phyloP scores from a whole-genome alignment of 306 rosid genomes.

The Sechiopsis laciniata region DNA sequence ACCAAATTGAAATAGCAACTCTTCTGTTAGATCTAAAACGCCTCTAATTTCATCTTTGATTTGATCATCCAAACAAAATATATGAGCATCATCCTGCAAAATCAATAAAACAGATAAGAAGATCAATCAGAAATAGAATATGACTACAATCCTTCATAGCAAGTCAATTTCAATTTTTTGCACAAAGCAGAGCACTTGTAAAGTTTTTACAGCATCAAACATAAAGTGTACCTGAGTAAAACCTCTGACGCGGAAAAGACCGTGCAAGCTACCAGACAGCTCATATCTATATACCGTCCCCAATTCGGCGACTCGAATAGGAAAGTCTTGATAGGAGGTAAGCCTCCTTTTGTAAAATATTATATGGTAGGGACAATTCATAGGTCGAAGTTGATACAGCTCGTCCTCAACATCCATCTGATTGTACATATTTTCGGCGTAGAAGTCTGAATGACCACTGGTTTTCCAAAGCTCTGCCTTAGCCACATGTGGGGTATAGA shows the following conservation, averaged over 20 bases:
- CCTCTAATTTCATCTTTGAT: slow-evolving; percentile 87
- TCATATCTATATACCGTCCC: slow-evolving; percentile 97
- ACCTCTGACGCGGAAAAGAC: slow-evolving; percentile 95
- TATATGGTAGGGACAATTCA: slow-evolving; percentile 98
- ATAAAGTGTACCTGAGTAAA: slow-evolving; percentile 65
- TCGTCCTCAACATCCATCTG: slow-evolving; percentile 89
- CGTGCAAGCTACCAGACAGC: slow-evolving; percentile 91
- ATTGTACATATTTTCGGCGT: slow-evolving; percentile 85
- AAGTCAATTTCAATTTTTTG: neutral
- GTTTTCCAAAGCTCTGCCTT: slow-evolving; percentile 96
- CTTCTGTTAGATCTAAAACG: slow-evolving; percentile 88
- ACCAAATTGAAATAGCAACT: slow-evolving; percentile 71
- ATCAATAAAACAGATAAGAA: slow-evolving; percentile 19
- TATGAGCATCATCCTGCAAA: slow-evolving; percentile 96
- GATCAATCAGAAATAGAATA: too few species aligned
- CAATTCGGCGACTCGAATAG: slow-evolving; percentile 81
- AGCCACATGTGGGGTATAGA: slow-evolving; percentile 95
- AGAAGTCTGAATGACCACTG: slow-evolving; percentile 95
- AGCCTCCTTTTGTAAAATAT: slow-evolving; percentile 80
- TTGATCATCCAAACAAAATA: slow-evolving; percentile 87
- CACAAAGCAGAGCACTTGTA: slow-evolving; percentile 1
- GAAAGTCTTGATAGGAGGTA: slow-evolving; percentile 86
- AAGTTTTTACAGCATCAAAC: neutral
- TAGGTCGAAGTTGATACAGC: slow-evolving; percentile 90
- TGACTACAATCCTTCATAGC: too few species aligned